These are phyloP conservation scores for Auxenochlorella pyrenoidosa DNA, from an alignment of 139 green algal species.

Conservation along the genomic window DNA sequence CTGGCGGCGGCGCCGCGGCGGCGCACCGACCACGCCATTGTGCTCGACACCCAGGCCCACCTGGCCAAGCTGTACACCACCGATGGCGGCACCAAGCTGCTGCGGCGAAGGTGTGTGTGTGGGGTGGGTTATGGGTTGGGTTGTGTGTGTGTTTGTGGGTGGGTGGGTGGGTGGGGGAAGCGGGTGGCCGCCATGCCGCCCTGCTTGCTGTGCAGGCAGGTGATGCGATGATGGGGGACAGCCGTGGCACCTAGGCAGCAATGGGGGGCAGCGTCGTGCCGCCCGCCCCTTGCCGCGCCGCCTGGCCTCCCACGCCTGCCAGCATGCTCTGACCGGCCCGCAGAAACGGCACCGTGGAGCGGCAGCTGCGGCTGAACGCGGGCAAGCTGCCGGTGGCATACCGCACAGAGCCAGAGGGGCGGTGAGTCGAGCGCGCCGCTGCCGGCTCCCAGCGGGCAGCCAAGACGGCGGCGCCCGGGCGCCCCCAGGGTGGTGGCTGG, in stretches of 20 bases:
- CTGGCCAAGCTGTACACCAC: conserved; percentile 74
- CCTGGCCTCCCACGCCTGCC: not conserved
- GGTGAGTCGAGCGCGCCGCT: not conserved
- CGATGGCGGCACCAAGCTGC: conserved; percentile 74
- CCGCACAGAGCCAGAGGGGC: conserved; percentile 64
- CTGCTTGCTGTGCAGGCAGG: no score
- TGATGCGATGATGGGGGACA: no score
- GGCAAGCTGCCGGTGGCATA: conserved; percentile 84
- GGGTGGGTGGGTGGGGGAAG: not conserved
- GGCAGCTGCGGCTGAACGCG: conserved; percentile 76
- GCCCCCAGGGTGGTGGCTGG: no score
- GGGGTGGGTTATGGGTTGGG: no score
- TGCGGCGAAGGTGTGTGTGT: conserved; percentile 53
- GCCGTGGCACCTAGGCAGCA: no score
- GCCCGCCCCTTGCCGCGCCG: no score
- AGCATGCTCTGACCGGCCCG: not conserved
- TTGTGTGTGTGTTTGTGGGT: not conserved
- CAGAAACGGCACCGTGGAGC: conserved; percentile 70
- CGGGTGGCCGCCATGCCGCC: no score
- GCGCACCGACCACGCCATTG: conserved; percentile 72
- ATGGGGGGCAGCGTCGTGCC: no score
- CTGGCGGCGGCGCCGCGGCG: conserved; percentile 73
- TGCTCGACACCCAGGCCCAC: conserved; percentile 75
- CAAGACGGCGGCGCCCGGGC: no score
- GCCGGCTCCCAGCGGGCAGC: no score